Evolutionary conservation across 305 asterid species (phyloP).

Genomic region (Solanum hybrid): DNA sequence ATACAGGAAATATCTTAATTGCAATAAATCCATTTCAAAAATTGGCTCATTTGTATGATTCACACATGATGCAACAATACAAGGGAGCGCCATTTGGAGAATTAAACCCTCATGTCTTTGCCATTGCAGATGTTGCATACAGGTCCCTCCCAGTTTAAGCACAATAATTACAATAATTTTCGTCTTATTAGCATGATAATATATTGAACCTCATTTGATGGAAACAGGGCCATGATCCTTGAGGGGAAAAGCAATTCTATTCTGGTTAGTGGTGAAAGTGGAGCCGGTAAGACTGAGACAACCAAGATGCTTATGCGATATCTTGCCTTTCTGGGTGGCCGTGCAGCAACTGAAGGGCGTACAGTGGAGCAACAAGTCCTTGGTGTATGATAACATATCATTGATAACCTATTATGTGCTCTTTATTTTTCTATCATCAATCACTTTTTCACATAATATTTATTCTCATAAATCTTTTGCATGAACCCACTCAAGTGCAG

Average conservation of each 20-base stretch:
- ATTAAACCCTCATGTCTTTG: conserved; percentile 94
- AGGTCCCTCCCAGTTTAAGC: conserved; percentile 41
- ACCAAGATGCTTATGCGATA: conserved; percentile 97
- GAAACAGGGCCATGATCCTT: conserved; percentile 81
- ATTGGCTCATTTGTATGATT: conserved; percentile 73
- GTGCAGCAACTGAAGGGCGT: conserved; percentile 94
- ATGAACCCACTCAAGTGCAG: conserved; percentile 41
- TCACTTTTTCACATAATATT: conserved; percentile 9
- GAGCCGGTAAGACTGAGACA: conserved; percentile 99
- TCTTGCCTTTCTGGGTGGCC: conserved; percentile 93
- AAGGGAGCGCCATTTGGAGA: conserved; percentile 95
- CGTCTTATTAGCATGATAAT: conserved; percentile 16
- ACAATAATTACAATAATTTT: not conserved
- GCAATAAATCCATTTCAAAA: conserved; percentile 98
- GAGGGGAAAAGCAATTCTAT: conserved; percentile 93
- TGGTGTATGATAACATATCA: conserved; percentile 54
- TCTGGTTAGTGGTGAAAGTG: conserved; percentile 98
- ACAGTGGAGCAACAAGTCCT: conserved; percentile 99
- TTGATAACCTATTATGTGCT: not conserved
- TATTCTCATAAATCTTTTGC: conserved; percentile 22
- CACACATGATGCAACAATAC: conserved; percentile 97
- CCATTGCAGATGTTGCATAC: conserved; percentile 97
- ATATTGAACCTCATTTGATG: conserved; percentile 9
- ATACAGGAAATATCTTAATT: conserved; percentile 93
- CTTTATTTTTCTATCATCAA: not conserved